Evolutionary conservation across 805 yeast genomes (phyloP), one percentile per base, ranked within the genome.

Genomic region (Kockiozyma suomiensis): DNA sequence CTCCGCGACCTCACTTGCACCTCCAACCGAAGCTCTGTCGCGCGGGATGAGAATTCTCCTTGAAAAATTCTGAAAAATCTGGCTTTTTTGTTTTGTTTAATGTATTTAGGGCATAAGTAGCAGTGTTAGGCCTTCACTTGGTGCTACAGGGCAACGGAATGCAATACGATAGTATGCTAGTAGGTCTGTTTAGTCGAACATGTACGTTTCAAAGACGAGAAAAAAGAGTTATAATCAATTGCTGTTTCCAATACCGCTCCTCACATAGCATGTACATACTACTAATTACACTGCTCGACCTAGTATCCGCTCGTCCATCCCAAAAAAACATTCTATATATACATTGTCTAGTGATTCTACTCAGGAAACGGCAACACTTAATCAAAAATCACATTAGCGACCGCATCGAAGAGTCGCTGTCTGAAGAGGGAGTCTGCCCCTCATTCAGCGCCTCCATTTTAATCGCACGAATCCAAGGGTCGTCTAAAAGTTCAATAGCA

Each of bases 401-500:
- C 19, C 54, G 23, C 54, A 50, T 32, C 17, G 54, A 50, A 12
- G 26, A 13, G 12, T 62, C 66, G 37, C 63, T 62, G 4, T 62
- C 66, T 2, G 64, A 51, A 12, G 60, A 58, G 15, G 66, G 66
- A 3, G 66, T 62, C 33, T 42, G 64, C 5, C 49, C 51, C 8
- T 58, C 60, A 30, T 42, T 41, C 30, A 59, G 43, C 17, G 64
- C 40, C 17, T 58, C 54, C 61, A 60, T 57, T 62, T 56, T 58
- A 32, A 64, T 62, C 23, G 64, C 55, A n/a, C 57, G 56, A 56
- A 91, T 86, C 97, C 97, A 92, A 3, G 97, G 97, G 71, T 92
- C 97, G 64, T 82, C 82, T 66, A 93, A 75, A 52, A 94, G 78
- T 68, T 90, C 97, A 52, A 85, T 86, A 0, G 99, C 97, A 30